Conservation (phyloP, 176 grass and related monocot species). For the Pharus latifolius region DNA sequence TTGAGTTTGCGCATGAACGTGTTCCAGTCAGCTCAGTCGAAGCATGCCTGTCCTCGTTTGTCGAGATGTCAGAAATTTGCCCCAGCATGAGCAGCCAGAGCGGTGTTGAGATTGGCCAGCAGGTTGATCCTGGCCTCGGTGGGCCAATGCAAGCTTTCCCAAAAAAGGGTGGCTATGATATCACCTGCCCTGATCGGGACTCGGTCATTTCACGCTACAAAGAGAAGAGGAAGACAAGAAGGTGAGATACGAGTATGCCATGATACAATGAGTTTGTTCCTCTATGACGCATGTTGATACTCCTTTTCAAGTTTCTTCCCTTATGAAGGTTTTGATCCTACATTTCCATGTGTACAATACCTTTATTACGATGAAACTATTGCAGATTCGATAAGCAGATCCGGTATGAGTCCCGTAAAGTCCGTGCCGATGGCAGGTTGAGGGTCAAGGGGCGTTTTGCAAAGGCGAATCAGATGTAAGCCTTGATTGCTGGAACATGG, state of each 20-base stretch:
- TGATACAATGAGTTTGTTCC: not conserved
- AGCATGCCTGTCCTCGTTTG: slow-evolving; percentile 46
- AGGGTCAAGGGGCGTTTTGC: slow-evolving; percentile 92
- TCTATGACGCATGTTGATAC: too few species aligned
- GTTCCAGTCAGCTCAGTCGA: slow-evolving; percentile 39
- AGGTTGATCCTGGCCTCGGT: slow-evolving; percentile 1
- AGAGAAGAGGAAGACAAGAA: slow-evolving; percentile 93
- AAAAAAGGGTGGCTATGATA: slow-evolving; percentile 27
- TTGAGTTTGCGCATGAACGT: slow-evolving; percentile 33
- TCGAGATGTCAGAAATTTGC: slow-evolving; percentile 54
- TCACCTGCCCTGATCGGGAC: slow-evolving; percentile 45
- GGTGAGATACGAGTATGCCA: slow-evolving; percentile 26
- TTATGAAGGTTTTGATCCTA: not conserved
- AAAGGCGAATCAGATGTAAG: slow-evolving; percentile 40
- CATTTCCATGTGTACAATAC: not conserved
- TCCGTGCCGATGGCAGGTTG: slow-evolving; percentile 73
- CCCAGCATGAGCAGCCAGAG: slow-evolving; percentile 30
- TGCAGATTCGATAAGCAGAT: slow-evolving; percentile 86
- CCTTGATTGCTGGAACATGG: not conserved
- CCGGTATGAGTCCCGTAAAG: slow-evolving; percentile 85
- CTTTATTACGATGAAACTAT: slow-evolving; percentile 1
- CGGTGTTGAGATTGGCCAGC: slow-evolving; percentile 9
- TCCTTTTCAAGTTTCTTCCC: too few species aligned
- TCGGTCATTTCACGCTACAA: slow-evolving; percentile 74
- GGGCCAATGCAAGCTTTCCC: slow-evolving; percentile 26